phyloP scores from a whole-genome alignment of 2,329 filamentous ascomycete genomes.

The Grosmannia huntii region DNA sequence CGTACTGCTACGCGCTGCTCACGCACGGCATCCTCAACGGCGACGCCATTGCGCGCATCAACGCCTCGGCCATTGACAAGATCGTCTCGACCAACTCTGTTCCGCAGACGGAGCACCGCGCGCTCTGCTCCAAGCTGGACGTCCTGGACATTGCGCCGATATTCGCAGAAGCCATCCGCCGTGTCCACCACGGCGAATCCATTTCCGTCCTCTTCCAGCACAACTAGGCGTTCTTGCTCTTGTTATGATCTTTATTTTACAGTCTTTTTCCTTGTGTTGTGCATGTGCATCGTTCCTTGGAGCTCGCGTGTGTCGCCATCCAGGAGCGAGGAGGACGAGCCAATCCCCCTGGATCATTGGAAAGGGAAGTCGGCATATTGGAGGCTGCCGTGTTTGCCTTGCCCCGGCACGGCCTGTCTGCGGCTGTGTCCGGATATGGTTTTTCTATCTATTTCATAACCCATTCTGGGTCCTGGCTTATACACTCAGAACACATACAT shows the following conservation, averaged over 20 bases:
- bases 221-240: conserved; percentile 32
- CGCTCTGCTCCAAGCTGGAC: conserved; percentile 73
- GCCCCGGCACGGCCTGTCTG: background rate
- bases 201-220: conserved; percentile 92
- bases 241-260: background rate
- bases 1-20: conserved; percentile 77
- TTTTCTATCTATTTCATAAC: background rate
- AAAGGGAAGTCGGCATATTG: background rate
- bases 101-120: conserved; percentile 70
- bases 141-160: conserved; percentile 83
- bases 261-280: background rate
- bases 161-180: conserved; percentile 88
- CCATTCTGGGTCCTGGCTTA: background rate
- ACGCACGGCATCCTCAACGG: conserved; percentile 94
- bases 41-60: conserved; percentile 88
- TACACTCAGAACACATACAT: background rate
- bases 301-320: background rate
- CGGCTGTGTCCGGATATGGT: background rate
- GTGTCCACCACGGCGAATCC: conserved; percentile 94
- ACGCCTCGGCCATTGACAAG: conserved; percentile 83
- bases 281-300: background rate
- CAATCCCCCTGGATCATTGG: background rate
- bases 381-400: background rate
- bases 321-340: background rate
- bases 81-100: conserved; percentile 93